Conservation (phyloP, 1,284 basidiomycete species). For the Anthracocystis walkeri region DNA sequence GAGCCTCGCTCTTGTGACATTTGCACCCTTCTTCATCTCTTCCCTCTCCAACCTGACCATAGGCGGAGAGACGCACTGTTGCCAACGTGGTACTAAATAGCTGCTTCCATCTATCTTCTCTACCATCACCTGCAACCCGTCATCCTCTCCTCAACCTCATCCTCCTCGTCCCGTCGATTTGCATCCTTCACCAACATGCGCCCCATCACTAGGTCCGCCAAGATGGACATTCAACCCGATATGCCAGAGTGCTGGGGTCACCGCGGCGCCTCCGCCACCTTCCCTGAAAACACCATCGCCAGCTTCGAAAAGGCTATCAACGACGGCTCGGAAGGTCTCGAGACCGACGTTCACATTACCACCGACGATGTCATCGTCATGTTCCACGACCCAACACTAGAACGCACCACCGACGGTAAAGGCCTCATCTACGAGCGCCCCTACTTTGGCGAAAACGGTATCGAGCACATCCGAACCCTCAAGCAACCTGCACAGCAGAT, state of each 20-base stretch:
- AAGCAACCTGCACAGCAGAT: constrained; percentile 77
- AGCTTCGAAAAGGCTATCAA: constrained; percentile 67
- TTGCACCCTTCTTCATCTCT: background rate
- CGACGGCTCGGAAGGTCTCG: constrained; percentile 68
- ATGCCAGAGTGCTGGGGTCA: constrained; percentile 67
- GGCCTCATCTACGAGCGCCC: constrained; percentile 73
- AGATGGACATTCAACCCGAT: constrained; percentile 45
- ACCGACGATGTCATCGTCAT: constrained; percentile 88
- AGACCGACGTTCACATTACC: constrained; percentile 93
- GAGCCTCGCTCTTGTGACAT: constrained; percentile 11
- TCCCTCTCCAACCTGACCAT: constrained; percentile 12
- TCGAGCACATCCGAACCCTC: constrained; percentile 84
- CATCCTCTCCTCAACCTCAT: constrained; percentile 5
- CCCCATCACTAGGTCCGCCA: constrained; percentile 58
- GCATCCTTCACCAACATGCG: constrained; percentile 40
- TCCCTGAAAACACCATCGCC: constrained; percentile 68
- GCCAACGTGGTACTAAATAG: constrained; percentile 43
- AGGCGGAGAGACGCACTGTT: constrained; percentile 11
- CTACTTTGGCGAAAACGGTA: constrained; percentile 74
- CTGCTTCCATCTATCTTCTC: constrained; percentile 30
- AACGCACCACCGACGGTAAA: constrained; percentile 74
- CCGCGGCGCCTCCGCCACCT: constrained; percentile 68
- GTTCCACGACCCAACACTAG: constrained; percentile 87
- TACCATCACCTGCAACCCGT: constrained; percentile 14
- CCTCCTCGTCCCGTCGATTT: constrained; percentile 1